Evolutionary conservation across 306 rosid species (phyloP).

Genomic region (Citrullus colocynthis): DNA sequence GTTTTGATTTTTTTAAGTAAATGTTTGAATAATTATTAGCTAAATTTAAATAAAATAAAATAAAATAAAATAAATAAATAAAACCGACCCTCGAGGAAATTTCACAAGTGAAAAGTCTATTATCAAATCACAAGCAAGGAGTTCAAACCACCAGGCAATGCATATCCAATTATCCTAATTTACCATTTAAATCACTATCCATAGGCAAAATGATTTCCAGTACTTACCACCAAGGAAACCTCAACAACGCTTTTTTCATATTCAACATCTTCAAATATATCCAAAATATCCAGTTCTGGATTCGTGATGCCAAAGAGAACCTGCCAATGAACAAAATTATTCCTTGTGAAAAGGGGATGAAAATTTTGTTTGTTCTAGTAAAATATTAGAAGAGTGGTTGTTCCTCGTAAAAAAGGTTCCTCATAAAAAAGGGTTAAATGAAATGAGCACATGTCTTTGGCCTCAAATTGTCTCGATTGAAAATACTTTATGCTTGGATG

Average conservation of each 20-base stretch:
- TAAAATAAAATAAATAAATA: not conserved
- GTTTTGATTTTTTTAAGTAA: no score
- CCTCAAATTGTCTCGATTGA: no score
- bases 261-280: slow-evolving; percentile 73
- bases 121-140: not conserved
- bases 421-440: no score
- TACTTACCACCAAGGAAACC: slow-evolving; percentile 33
- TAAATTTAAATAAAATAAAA: no score
- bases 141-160: not conserved
- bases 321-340: slow-evolving; percentile 20
- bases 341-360: not conserved
- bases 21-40: no score
- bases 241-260: slow-evolving; percentile 52
- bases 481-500: no score
- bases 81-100: not conserved
- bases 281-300: slow-evolving; percentile 47
- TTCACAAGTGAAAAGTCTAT: not conserved
- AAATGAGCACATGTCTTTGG: no score
- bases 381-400: no score
- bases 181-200: not conserved
- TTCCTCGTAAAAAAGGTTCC: no score
- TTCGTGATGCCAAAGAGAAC: slow-evolving; percentile 58
- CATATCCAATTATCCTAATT: no score
- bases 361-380: not conserved
- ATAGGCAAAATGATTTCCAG: not conserved